A percentile compares a stretch with the other conserved stretches of the same genome.
Evolutionary conservation across 768 basidiomycete species (phyloP).

Genomic region (Hygrophorus russula): DNA sequence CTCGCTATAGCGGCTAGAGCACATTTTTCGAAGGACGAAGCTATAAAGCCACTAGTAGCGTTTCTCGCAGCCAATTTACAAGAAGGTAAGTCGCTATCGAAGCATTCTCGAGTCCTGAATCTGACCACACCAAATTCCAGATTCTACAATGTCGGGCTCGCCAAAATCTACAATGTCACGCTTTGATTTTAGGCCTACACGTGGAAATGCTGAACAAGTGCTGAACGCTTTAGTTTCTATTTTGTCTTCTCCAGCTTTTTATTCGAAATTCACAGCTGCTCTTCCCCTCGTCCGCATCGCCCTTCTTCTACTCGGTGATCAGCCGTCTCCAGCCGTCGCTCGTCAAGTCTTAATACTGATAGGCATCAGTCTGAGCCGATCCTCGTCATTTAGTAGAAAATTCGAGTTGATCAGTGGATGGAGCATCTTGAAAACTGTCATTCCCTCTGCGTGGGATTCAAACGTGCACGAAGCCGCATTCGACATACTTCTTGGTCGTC

Average conservation of each 20-base stretch:
- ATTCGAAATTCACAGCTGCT: conserved; percentile 59
- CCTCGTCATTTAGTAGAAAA: conserved; percentile 60
- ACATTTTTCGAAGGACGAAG: conserved; percentile 60
- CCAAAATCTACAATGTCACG: conserved; percentile 40
- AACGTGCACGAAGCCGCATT: conserved; percentile 59
- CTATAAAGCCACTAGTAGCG: conserved; percentile 77
- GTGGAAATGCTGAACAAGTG: conserved; percentile 58
- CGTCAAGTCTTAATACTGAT: conserved; percentile 52
- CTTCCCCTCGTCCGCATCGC: conserved; percentile 73
- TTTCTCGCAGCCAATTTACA: conserved; percentile 77
- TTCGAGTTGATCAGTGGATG: conserved; percentile 85
- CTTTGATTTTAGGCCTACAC: conserved; percentile 35
- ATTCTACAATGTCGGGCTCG: conserved; percentile 21
- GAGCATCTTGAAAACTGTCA: conserved; percentile 55
- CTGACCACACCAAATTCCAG: neutral
- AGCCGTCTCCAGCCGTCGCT: conserved; percentile 50
- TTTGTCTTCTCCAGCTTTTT: conserved; percentile 42
- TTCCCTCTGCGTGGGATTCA: conserved; percentile 61
- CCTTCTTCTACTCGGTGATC: conserved; percentile 69
- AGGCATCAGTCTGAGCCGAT: conserved; percentile 39
- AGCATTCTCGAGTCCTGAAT: neutral
- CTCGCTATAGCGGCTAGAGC: conserved; percentile 51
- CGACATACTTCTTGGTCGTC: conserved; percentile 54
- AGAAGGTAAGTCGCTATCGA: conserved; percentile 32
- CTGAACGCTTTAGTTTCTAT: conserved; percentile 54